These are phyloP conservation scores for Fennellomyces sp. DNA, from an alignment of 371 early-diverging fungal genomes.

Conservation along the genomic window DNA sequence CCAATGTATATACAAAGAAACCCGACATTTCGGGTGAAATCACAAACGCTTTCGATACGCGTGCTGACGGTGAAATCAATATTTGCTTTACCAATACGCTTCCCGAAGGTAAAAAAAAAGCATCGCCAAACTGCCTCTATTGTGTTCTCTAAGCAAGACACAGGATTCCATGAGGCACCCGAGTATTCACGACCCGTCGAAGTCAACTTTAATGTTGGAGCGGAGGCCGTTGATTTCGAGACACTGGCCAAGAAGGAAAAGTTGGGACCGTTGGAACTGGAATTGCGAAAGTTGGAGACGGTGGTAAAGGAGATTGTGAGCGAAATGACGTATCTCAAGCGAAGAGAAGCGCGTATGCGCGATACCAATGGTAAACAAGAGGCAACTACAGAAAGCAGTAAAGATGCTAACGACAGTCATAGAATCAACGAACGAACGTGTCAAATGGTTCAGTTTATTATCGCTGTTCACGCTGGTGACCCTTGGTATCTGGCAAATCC, in stretches of 20 bases:
- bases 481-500: conserved; percentile 80
- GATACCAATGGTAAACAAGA: conserved; percentile 80
- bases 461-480: conserved; percentile 65
- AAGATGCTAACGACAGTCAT: background rate
- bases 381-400: background rate
- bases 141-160: no score
- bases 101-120: conserved; percentile 55
- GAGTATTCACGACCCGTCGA: conserved; percentile 65
- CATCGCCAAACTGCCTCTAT: background rate
- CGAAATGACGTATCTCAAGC: conserved; percentile 81
- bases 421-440: conserved; percentile 83
- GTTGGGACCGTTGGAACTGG: conserved; percentile 87
- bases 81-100: conserved; percentile 88
- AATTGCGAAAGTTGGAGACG: conserved; percentile 79
- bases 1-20: conserved; percentile 67
- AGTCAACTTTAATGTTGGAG: conserved; percentile 83
- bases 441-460: conserved; percentile 73
- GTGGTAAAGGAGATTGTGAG: conserved; percentile 75
- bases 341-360: conserved; percentile 79
- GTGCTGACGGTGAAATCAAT: conserved; percentile 79
- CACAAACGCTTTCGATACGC: conserved; percentile 73
- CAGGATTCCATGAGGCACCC: conserved; percentile 64
- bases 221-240: conserved; percentile 79
- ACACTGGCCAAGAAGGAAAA: conserved; percentile 75
- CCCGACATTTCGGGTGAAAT: conserved; percentile 55